Evolutionary conservation across 2,329 filamentous ascomycete genomes (phyloP).

Genomic region (Corinectria fuckeliana): DNA sequence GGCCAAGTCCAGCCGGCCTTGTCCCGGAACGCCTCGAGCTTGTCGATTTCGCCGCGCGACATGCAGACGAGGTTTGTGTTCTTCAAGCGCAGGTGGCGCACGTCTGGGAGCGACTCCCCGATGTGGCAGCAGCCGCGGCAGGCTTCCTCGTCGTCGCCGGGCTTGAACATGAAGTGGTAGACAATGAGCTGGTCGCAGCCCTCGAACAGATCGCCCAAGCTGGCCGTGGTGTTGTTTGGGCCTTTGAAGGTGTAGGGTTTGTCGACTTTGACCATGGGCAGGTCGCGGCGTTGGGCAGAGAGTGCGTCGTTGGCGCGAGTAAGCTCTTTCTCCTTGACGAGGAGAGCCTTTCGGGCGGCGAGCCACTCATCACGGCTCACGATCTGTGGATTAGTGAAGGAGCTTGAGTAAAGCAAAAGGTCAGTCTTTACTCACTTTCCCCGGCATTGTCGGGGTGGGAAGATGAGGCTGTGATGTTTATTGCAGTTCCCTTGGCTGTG

Average conservation of each 20-base stretch:
- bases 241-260: constrained; percentile 46
- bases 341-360: constrained; percentile 41
- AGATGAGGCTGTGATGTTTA: not conserved
- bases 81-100: constrained; percentile 46
- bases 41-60: constrained; percentile 46
- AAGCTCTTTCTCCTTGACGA: constrained; percentile 45
- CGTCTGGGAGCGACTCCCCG: constrained; percentile 47
- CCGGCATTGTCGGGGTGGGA: constrained; percentile 1
- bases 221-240: constrained; percentile 32
- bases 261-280: constrained; percentile 49
- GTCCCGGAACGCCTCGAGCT: constrained; percentile 45
- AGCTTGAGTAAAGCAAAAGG: too few species aligned
- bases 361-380: constrained; percentile 45
- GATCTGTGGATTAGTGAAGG: constrained; percentile 28
- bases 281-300: constrained; percentile 40
- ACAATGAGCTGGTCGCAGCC: constrained; percentile 47
- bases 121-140: constrained; percentile 49
- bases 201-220: constrained; percentile 43
- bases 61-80: constrained; percentile 48
- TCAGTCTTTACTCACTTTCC: not conserved
- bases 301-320: constrained; percentile 40
- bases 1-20: constrained; percentile 50
- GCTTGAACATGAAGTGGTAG: constrained; percentile 56
- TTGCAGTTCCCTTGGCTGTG: too few species aligned
- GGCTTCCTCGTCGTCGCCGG: constrained; percentile 40